Evolutionary conservation across 129 eudicot species (phyloP), one percentile per base, ranked within the genome.

Genomic region (Silybum marianum): DNA sequence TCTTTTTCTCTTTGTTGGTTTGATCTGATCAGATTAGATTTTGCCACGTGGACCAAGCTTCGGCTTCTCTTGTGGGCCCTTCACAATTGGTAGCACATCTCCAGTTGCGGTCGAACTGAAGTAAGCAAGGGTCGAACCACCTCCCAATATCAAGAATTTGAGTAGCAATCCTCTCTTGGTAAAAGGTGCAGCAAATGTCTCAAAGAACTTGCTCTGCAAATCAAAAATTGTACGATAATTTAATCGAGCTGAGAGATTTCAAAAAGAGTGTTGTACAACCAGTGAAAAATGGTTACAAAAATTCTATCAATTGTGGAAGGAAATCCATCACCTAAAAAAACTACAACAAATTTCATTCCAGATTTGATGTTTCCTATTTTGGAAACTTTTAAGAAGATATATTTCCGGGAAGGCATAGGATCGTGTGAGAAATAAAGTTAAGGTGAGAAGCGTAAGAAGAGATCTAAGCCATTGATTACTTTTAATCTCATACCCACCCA

Each of bases 91-190:
- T 22, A 96, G 85, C 80, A 88, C 81, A 30, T 96, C 99, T 18
- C 90, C 92, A 8, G 98, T 85, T 13, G 97, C 98, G 24, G 91
- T 89, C 60, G 98, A 77, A 82, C 99, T 93, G 40, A 91, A 82
- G 83, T 96, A 96, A 67, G 97, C 95, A 68, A 96, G 93, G 78
- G 92, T 86, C 24, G 98, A 90, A 42, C 97, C 99, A 26, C 99
- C 99, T 93, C 97, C 98, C 83, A 96, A 26, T 38, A 96, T 84
- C 92, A 93, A 85, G 93, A 96, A 93, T 51, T 96, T 96, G 88
- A 96, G 95, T 92, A 96, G 85, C 78, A 96, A 84, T 21, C 99
- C 99, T 87, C 99, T 96, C 96, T 96, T 96, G 83, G 98, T 96
- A 90, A 96, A 96, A 23, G 99, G 99, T 60, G 97, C 99, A 9